Evolutionary conservation across 1,284 basidiomycete species (phyloP), one percentile per base, ranked within the genome.

Genomic region (Malassezia obtusa): DNA sequence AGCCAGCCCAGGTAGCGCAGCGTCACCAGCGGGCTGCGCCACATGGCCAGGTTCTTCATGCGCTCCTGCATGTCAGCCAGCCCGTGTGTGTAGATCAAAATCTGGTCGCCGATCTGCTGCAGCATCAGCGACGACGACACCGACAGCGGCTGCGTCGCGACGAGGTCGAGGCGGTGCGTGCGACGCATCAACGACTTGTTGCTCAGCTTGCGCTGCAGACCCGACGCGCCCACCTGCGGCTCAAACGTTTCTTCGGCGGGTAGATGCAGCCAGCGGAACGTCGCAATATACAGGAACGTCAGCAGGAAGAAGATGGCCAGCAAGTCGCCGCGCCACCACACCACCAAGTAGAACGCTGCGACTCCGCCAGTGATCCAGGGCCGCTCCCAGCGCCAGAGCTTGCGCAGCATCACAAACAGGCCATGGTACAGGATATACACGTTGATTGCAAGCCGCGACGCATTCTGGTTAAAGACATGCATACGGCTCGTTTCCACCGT

Each of bases 301-400:
- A 39, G 7, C 19, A 53, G 48, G 30, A 61, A 52, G 11, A 50
- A 32, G 15, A 51, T 56, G 8, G 60, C 50, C 1, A 63, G 19
- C 15, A 63, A 39, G 4, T 58, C 46, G 15, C 59, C 61, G n/a
- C 60, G 52, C 49, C 57, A 63, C 61, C 61, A 63, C 11, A 58
- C 47, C 21, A 58, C 47, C 7, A 48, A 15, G 39, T 61, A 63
- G 25, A 49, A 38, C 9, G 47, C 24, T 4, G 49, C 57, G 15
- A 43, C 32, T 21, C 2, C 7, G 11, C 37, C 45, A 5, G 59
- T 55, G 19, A 43, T 5, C 36, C 50, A 40, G n/a, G 50, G 54
- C 15, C 37, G 41, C 28, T 61, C 56, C 61, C 61, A 63, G 22
- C 59, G 50, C 56, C 59, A 61, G 0, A 61, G 24, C 14, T 36